Conservation (phyloP, 2,329 filamentous ascomycete species). For the Cladosporium sp. region DNA sequence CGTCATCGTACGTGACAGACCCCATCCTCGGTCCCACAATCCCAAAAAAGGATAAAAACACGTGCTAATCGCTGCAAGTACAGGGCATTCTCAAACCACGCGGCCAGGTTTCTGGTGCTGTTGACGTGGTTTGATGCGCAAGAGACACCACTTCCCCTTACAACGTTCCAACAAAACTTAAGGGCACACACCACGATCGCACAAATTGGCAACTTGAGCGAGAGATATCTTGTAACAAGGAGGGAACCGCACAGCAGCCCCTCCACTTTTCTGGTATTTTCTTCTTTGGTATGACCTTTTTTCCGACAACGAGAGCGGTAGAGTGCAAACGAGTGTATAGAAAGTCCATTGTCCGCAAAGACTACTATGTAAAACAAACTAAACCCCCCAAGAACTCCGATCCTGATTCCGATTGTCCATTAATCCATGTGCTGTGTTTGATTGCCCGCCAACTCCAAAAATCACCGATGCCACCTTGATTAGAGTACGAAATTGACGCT, state of each 20-base stretch:
- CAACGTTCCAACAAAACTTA: neutral
- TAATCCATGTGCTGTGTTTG: conserved; percentile 11
- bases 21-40: neutral
- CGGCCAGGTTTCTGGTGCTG: neutral
- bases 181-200: neutral
- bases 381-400: neutral
- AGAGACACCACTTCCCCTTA: neutral
- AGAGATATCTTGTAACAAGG: neutral
- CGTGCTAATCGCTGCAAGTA: neutral
- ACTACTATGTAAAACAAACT: conserved; percentile 8
- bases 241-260: neutral
- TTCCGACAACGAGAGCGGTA: neutral
- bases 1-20: conserved; percentile 2
- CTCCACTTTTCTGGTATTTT: conserved; percentile 8
- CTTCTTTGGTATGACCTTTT: neutral
- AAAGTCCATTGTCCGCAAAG: neutral
- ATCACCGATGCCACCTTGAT: neutral
- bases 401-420: neutral
- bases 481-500: conserved; percentile 8
- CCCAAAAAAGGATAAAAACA: neutral
- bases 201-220: neutral
- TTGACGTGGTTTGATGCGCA: neutral
- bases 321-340: conserved; percentile 7
- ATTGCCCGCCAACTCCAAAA: neutral
- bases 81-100: conserved; percentile 11